These are phyloP conservation scores for Aspergillus baeticus DNA, from an alignment of 495 filamentous ascomycete genomes.

Conservation along the genomic window DNA sequence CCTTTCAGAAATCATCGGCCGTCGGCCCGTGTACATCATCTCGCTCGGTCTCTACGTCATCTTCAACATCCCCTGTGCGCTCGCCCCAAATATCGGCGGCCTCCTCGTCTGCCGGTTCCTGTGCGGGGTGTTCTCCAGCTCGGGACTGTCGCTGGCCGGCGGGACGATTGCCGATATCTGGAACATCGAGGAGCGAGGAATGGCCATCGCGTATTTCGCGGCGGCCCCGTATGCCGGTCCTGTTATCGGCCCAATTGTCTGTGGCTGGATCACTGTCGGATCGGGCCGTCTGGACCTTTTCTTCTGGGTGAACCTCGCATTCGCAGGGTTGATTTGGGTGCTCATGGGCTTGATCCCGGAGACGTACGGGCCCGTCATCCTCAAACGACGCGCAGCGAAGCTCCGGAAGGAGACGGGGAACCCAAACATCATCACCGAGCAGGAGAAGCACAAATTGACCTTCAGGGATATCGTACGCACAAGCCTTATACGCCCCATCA, in stretches of 20 bases:
- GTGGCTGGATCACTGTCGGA: slow-evolving; percentile 52
- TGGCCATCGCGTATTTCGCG: slow-evolving; percentile 60
- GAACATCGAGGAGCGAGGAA: slow-evolving; percentile 54
- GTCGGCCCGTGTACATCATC: slow-evolving; percentile 67
- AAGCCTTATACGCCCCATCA: slow-evolving; percentile 39
- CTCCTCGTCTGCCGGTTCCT: slow-evolving; percentile 65
- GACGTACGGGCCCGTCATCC: slow-evolving; percentile 62
- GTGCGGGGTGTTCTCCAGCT: slow-evolving; percentile 56
- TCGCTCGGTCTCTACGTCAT: slow-evolving; percentile 70
- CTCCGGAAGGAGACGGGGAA: slow-evolving; percentile 60
- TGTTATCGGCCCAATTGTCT: slow-evolving; percentile 57
- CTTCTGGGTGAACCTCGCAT: slow-evolving; percentile 39
- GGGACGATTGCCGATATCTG: slow-evolving; percentile 64
- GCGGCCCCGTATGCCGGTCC: slow-evolving; percentile 55
- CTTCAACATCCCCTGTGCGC: slow-evolving; percentile 65
- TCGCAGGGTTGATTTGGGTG: slow-evolving; percentile 49
- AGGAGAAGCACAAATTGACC: slow-evolving; percentile 26
- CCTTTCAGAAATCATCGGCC: slow-evolving; percentile 75
- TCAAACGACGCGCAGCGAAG: slow-evolving; percentile 52
- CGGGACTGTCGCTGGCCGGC: slow-evolving; percentile 60
- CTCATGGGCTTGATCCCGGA: slow-evolving; percentile 52
- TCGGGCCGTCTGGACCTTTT: slow-evolving; percentile 57
- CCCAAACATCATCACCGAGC: slow-evolving; percentile 53
- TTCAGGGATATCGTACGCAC: slow-evolving; percentile 46
- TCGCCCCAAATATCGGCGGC: slow-evolving; percentile 67